Conservation (phyloP, 768 basidiomycete species). For the Pholiota molesta region DNA sequence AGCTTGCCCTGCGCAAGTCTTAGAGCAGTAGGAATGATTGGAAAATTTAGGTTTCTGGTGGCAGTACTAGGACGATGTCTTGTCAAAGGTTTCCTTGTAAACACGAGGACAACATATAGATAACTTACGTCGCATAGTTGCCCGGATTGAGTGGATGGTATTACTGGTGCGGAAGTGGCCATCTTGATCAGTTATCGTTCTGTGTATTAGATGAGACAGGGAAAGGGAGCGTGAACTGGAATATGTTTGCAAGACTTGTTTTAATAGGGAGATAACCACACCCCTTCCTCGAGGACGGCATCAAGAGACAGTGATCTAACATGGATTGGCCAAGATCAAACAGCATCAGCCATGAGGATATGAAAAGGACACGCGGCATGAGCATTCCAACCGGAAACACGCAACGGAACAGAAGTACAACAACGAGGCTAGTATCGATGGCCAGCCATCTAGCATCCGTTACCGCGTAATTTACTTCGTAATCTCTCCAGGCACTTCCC, state of each 20-base stretch:
- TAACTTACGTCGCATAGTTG: slow-evolving; percentile 46
- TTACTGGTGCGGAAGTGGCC: slow-evolving; percentile 29
- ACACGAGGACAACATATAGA: background rate
- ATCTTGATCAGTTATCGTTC: slow-evolving; percentile 24
- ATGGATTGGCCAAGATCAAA: slow-evolving; percentile 16
- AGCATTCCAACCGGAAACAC: slow-evolving; percentile 11
- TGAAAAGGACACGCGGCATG: slow-evolving; percentile 1
- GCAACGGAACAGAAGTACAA: slow-evolving; percentile 18
- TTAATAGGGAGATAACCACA: slow-evolving; percentile 18
- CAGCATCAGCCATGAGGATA: slow-evolving; percentile 17
- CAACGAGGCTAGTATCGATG: slow-evolving; percentile 34
- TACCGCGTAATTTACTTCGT: slow-evolving; percentile 53
- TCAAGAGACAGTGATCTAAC: slow-evolving; percentile 10
- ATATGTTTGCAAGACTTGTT: slow-evolving; percentile 13
- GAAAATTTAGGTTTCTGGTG: slow-evolving; percentile 51
- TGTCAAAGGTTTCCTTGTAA: background rate
- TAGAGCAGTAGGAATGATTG: slow-evolving; percentile 51
- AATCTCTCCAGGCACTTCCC: slow-evolving; percentile 71
- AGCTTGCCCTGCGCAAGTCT: slow-evolving; percentile 55
- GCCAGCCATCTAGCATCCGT: slow-evolving; percentile 17
- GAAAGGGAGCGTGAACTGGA: slow-evolving; percentile 12
- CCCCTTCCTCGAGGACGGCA: slow-evolving; percentile 28
- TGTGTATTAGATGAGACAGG: slow-evolving; percentile 4
- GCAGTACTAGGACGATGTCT: slow-evolving; percentile 41
- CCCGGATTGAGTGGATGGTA: slow-evolving; percentile 25